Base-by-base conservation (phyloP, 305 asterid species). In the Coffea humblotiana region DNA sequence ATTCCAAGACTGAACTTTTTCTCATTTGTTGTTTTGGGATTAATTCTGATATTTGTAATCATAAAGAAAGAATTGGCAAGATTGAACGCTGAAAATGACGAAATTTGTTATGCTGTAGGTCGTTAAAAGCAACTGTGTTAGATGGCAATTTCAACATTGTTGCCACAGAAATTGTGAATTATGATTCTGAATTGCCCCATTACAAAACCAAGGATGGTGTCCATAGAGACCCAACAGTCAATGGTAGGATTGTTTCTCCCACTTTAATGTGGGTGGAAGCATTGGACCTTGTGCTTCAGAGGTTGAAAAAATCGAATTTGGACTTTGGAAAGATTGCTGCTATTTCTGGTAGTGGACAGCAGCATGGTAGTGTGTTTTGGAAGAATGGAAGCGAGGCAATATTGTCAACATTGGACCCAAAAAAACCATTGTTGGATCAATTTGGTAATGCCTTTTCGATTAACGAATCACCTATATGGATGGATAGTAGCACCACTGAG, bases 181-280 rank as follows among this genome's bases (percentile, higher is more conserved):
- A 89, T 71, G 98, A 91, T 84, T 84, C 91, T 56, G 94, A 88
- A 63, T 79, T 93, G 72, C 88, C 94, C 66, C 91, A 90, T 81
- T 91, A 91, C 86, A 91, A 88, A 68, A 90, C 94, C 77, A 90
- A 89, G 83, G 95, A 88, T 87, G 97, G 97, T 29, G 95, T 93
- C 71, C 82, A 84, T 37, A 85, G 97, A 51, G 97, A 91, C 84
- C 79, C 84, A 80, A 54, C 54, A 2, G 87, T 90, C 58, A 78
- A 81, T 80, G 97, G 97, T 58, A 87, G 97, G 74, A 89, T 93
- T 73, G 93, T 93, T 49, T 93, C 97, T 0, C 95, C 95, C 80
- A 88, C 95, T n/a, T 61, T 91, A 75, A 93, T 93, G 97, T 93
- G 97, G 97, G 97, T 90, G 18, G 97, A 93, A 79, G 97, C 97